Conservation (phyloP, 2,329 filamentous ascomycete genomes). For the Nigrograna mackinnonii region DNA sequence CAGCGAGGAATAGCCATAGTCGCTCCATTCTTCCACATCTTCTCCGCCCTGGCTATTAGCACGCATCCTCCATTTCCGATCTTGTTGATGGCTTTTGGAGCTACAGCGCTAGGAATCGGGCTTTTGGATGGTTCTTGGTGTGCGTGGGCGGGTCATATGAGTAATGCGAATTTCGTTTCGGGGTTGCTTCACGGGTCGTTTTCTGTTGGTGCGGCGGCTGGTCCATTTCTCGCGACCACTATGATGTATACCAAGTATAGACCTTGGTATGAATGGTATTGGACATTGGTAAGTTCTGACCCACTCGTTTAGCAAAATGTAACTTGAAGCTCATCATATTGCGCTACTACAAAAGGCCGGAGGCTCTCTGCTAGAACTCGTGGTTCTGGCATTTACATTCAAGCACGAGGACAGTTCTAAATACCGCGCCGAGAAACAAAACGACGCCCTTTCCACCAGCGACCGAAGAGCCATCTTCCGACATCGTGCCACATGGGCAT, state of each 20-base stretch:
- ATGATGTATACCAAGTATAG: slow-evolving; percentile 24
- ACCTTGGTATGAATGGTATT: slow-evolving; percentile 47
- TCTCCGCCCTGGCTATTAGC: slow-evolving; percentile 30
- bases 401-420: slow-evolving; percentile 35
- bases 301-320: too few species aligned
- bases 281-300: slow-evolving; percentile 36
- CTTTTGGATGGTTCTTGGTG: slow-evolving; percentile 51
- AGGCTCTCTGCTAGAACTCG: slow-evolving; percentile 24
- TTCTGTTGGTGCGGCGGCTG: slow-evolving; percentile 42
- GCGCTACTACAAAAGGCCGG: too few species aligned
- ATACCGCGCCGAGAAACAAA: slow-evolving; percentile 32
- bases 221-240: slow-evolving; percentile 39
- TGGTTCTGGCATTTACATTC: slow-evolving; percentile 40
- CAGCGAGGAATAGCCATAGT: slow-evolving; percentile 48
- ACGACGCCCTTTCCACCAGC: slow-evolving; percentile 1
- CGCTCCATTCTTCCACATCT: slow-evolving; percentile 43
- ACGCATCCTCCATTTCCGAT: slow-evolving; percentile 34
- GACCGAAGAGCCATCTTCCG: slow-evolving; percentile 35
- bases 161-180: slow-evolving; percentile 44
- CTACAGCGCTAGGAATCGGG: slow-evolving; percentile 44
- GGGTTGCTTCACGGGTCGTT: slow-evolving; percentile 48
- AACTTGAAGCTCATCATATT: too few species aligned
- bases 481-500: slow-evolving; percentile 39
- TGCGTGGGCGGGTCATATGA: slow-evolving; percentile 48
- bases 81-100: slow-evolving; percentile 33